phyloP scores from a whole-genome alignment of 2,329 filamentous ascomycete species.

The Thermomyces lanuginosus region DNA sequence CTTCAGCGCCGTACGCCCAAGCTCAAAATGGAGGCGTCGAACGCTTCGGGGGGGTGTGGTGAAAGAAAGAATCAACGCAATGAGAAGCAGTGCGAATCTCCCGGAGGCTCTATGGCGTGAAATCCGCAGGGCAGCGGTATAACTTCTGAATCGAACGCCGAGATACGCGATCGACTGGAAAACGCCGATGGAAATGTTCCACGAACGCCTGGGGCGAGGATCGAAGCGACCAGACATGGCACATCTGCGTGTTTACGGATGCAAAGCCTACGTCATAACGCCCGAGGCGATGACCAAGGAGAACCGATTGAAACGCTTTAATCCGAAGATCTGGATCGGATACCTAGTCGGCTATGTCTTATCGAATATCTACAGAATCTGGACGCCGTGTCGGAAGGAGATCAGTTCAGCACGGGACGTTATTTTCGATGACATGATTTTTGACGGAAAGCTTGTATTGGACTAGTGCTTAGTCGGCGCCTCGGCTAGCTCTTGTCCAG shows the following conservation, averaged over 20 bases:
- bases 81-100: slow-evolving; percentile 1
- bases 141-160: slow-evolving; percentile 3
- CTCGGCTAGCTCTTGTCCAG: too few relatives aligned
- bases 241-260: slow-evolving; percentile 2
- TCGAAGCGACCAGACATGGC: slow-evolving; percentile 2
- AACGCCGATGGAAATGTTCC: slow-evolving; percentile 2
- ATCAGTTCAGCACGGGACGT: slow-evolving; percentile 1
- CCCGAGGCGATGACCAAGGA: slow-evolving; percentile 2
- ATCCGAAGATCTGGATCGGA: slow-evolving; percentile 3
- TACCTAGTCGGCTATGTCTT: slow-evolving; percentile 3
- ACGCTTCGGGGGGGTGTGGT: background rate
- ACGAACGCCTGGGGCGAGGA: too few relatives aligned
- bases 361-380: slow-evolving; percentile 4
- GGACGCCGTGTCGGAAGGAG: slow-evolving; percentile 1
- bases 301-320: slow-evolving; percentile 3
- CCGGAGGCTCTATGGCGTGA: slow-evolving; percentile 3
- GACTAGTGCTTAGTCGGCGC: too few relatives aligned
- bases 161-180: slow-evolving; percentile 2
- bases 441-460: slow-evolving; percentile 1
- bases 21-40: slow-evolving; percentile 1
- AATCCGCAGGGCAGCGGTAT: slow-evolving; percentile 1
- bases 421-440: slow-evolving; percentile 2
- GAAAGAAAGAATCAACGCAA: slow-evolving; percentile 2
- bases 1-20: slow-evolving; percentile 2
- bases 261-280: slow-evolving; percentile 2